Evolutionary conservation across 2,329 filamentous ascomycete species (phyloP), one percentile per base, ranked within the genome.

Genomic region (Cryoendolithus antarcticus): DNA sequence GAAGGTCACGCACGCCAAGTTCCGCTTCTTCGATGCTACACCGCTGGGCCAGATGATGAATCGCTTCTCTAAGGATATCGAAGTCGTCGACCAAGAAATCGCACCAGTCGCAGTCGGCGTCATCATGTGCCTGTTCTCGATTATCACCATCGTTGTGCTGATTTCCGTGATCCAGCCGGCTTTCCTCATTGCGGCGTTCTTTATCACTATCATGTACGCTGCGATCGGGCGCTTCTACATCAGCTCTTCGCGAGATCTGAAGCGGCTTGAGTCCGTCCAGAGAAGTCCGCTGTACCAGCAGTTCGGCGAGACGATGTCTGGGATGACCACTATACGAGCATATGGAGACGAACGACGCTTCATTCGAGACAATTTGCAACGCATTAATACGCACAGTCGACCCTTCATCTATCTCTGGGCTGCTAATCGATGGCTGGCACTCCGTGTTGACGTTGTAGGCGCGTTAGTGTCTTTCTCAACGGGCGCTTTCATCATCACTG

Each of bases 351-450:
- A 95, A 60, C 75, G 84, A 39, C 80, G 91, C 29, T 98, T 98
- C 61, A 84, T 95, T 48, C 75, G 86, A 12, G 89, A 98, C 55
- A 98, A 96, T 54, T 69, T 96, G 43, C 63, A 70, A 40, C 82
- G 82, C 52, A 85, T 98, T 61, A 94, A 98, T 63, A 82, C 79
- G 6, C 88, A 95, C 58, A 82, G 84, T 53, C 78, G 91, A 36
- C 91, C 91, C 0, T 96, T 94, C 63, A 89, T 96, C 59, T 96
- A 88, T 57, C 68, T 96, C 9, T 98, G 91, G 91, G 88, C 84
- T 33, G 83, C 85, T 57, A 96, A 98, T 64, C 78, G 91, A 66
- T 98, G 91, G 91, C 79, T 98, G 32, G 80, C 89, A 2, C 84
- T 96, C 64, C 76, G 91, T 40, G 86, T 93, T 7, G 91, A 98